A percentile compares a stretch with the other conserved stretches of the same genome.
These are phyloP conservation scores for Cladorrhinum sp. DNA, from an alignment of 2,329 filamentous ascomycete species.

Conservation along the genomic window DNA sequence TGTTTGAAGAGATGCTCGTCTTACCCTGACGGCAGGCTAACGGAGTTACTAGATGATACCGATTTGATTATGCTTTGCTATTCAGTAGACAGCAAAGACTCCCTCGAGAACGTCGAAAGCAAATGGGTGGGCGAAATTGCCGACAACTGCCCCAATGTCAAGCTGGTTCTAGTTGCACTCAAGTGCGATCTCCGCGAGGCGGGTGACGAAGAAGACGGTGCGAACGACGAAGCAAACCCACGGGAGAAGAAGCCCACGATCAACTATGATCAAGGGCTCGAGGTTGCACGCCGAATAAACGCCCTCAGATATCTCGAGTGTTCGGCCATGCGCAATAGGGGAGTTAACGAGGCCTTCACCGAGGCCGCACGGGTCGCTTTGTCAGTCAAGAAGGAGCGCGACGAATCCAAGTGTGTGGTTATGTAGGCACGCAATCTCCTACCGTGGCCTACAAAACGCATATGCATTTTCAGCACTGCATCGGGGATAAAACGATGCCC, in stretches of 20 bases:
- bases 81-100: slow-evolving; percentile 92
- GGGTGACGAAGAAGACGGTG: slow-evolving; percentile 59
- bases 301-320: slow-evolving; percentile 95
- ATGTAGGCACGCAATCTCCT: slow-evolving; percentile 44
- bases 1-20: slow-evolving; percentile 6
- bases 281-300: slow-evolving; percentile 86
- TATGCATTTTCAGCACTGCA: not conserved
- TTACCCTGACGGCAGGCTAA: slow-evolving; percentile 13
- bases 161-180: slow-evolving; percentile 89
- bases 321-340: slow-evolving; percentile 95
- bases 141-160: slow-evolving; percentile 94
- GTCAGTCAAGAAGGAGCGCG: slow-evolving; percentile 63
- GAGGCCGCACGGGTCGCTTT: slow-evolving; percentile 94
- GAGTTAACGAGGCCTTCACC: slow-evolving; percentile 97
- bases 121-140: slow-evolving; percentile 99
- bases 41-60: slow-evolving; percentile 62
- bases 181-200: slow-evolving; percentile 94
- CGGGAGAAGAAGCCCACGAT: slow-evolving; percentile 71
- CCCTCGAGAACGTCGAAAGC: slow-evolving; percentile 94
- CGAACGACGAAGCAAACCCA: slow-evolving; percentile 34
- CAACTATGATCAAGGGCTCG: slow-evolving; percentile 85
- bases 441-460: not conserved
- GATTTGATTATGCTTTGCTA: slow-evolving; percentile 99
- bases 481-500: not conserved
- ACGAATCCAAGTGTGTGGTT: slow-evolving; percentile 58